A percentile compares a stretch with the other conserved stretches of the same genome.
Conservation (phyloP, 768 basidiomycete genomes). For the Tubosaeta brunneosetosa region DNA sequence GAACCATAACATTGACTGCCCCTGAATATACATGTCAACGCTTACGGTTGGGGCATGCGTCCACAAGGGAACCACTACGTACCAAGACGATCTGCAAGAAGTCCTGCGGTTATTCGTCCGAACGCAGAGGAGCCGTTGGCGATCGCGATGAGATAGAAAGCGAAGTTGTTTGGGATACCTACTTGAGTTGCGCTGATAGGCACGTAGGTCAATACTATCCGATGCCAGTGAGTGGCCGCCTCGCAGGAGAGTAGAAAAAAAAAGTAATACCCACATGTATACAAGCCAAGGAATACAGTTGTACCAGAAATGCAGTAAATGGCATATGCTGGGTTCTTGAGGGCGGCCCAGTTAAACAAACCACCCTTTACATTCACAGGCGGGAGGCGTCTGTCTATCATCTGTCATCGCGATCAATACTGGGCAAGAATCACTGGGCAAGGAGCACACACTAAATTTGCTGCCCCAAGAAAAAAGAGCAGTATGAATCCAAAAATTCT, state of each 20-base stretch:
- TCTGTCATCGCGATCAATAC: constrained; percentile 11
- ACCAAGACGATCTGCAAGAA: constrained; percentile 54
- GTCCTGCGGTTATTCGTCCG: constrained; percentile 54
- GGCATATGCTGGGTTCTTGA: constrained; percentile 44
- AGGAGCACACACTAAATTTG: constrained; percentile 43
- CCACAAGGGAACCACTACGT: constrained; percentile 1
- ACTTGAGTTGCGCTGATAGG: constrained; percentile 50
- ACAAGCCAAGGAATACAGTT: constrained; percentile 62
- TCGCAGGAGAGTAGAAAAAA: background rate
- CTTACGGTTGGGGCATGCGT: background rate
- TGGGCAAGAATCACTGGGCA: too few species aligned
- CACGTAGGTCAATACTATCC: constrained; percentile 62
- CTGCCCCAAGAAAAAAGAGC: constrained; percentile 44
- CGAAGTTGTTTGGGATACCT: constrained; percentile 46
- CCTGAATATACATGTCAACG: constrained; percentile 36
- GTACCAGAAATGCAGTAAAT: constrained; percentile 57
- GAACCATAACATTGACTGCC: constrained; percentile 62
- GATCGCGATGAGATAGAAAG: constrained; percentile 64
- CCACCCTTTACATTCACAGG: constrained; percentile 52
- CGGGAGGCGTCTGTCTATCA: constrained; percentile 46
- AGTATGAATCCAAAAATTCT: constrained; percentile 65
- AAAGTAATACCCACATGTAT: constrained; percentile 43
- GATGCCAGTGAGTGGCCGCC: background rate
- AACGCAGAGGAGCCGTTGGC: constrained; percentile 63
- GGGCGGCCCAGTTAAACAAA: constrained; percentile 50